Evolutionary conservation across 1,284 basidiomycete genomes (phyloP).

Genomic region (Papiliotrema fonsecae): DNA sequence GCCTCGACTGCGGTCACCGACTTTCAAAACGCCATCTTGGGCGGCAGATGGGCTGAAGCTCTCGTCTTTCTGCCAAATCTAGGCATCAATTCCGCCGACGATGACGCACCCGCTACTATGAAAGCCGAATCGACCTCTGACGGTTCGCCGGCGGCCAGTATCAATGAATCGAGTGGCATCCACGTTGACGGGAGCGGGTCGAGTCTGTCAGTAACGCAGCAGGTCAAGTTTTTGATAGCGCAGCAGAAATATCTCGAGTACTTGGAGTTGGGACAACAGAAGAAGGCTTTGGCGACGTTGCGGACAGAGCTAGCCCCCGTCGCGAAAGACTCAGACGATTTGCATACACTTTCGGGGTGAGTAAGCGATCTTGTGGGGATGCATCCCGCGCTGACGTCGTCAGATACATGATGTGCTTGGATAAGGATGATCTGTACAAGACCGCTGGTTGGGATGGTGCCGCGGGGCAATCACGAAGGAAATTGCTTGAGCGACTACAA

Average conservation of each 20-base stretch:
- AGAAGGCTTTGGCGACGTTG: constrained; percentile 76
- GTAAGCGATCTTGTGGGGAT: constrained; percentile 13
- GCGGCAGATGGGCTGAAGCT: constrained; percentile 79
- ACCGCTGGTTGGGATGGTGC: constrained; percentile 88
- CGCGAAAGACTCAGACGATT: constrained; percentile 66
- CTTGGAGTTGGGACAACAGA: constrained; percentile 76
- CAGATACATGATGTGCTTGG: constrained; percentile 84
- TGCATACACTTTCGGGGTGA: constrained; percentile 80
- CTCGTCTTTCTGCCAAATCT: constrained; percentile 65
- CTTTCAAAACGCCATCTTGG: constrained; percentile 75
- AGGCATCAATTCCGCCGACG: constrained; percentile 52
- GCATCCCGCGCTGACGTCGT: not conserved
- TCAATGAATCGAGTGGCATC: too few relatives aligned
- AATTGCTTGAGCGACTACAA: constrained; percentile 75
- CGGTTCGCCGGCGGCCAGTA: not conserved
- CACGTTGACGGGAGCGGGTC: too few relatives aligned
- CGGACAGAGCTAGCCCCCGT: constrained; percentile 80
- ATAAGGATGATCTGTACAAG: constrained; percentile 73
- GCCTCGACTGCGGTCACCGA: constrained; percentile 73
- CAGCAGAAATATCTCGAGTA: constrained; percentile 95
- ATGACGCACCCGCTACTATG: constrained; percentile 8
- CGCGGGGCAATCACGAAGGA: constrained; percentile 67
- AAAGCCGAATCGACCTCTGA: not conserved
- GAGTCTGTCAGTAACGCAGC: constrained; percentile 50
- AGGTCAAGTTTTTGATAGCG: constrained; percentile 78